Percentiles rank a stretch among this genome's conserved stretches.
These are phyloP conservation scores for Auricularia sp. DNA, from an alignment of 768 basidiomycete genomes.

Conservation along the genomic window DNA sequence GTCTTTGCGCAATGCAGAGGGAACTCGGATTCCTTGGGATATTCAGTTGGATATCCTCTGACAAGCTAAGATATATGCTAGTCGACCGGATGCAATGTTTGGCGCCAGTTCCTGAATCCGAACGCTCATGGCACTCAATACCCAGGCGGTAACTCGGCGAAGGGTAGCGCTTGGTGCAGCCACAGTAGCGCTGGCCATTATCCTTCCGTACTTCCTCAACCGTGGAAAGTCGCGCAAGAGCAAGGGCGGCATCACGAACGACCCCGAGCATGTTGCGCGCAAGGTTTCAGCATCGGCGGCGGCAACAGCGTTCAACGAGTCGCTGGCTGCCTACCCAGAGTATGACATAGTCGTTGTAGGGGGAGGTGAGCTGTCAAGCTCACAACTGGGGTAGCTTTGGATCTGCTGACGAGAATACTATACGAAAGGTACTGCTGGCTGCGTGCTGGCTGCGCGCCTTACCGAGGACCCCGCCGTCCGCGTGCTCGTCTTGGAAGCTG, in stretches of 20 bases:
- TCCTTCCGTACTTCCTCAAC: neutral
- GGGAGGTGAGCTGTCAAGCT: constrained; percentile 19
- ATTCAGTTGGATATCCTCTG: no score
- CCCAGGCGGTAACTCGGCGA: neutral
- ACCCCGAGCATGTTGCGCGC: neutral
- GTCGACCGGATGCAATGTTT: no score
- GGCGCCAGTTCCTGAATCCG: no score
- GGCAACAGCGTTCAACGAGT: neutral
- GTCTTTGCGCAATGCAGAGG: no score
- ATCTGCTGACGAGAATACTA: neutral
- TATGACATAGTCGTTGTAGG: constrained; percentile 30
- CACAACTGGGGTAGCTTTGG: neutral
- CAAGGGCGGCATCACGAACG: neutral
- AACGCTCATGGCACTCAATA: no score
- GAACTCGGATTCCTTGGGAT: no score
- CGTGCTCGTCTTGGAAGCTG: constrained; percentile 52
- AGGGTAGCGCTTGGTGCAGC: neutral
- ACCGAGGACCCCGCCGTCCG: constrained; percentile 44
- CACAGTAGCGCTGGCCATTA: neutral
- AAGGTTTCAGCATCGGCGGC: neutral
- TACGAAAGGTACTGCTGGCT: constrained; percentile 46
- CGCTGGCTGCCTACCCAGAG: constrained; percentile 14
- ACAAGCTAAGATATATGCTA: no score
- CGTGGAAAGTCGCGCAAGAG: neutral
- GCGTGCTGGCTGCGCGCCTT: constrained; percentile 49